Evolutionary conservation across 495 filamentous ascomycete species (phyloP), one percentile per base, ranked within the genome.

Genomic region (Penicillium tannophilum): DNA sequence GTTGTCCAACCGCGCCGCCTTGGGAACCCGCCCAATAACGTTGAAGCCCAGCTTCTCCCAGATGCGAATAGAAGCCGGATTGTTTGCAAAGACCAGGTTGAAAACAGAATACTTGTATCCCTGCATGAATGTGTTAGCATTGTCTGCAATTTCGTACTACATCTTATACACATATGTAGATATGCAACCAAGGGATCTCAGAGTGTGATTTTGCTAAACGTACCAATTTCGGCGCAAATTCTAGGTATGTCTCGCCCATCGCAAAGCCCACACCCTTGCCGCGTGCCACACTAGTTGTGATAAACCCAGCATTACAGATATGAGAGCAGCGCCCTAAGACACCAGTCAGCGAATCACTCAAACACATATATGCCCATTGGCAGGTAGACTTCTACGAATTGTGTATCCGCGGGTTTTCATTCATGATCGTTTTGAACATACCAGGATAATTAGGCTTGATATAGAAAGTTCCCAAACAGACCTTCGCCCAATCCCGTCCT

Each of bases 361-460:
- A 2, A 28, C 28, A 28, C 28, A 28, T 1, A 23, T 23, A 23
- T 23, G 20, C 20, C 20, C 20, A 23, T 2, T 23, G 20, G 2
- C 20, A 23, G 20, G 20, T 23, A 23, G 20, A 23, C 20, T 23
- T 23, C 20, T 23, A 23, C 2, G 20, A 23, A 28, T 28, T 28
- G 28, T 0, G 4, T 28, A 28, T 28, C 4, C 6, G 28, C 3
- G 28, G 6, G 28, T 4, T 7, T 7, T 28, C 28, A 23, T 23
- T 23, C 28, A 28, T 28, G 28, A 28, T 7, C 6, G 3, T 28
- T 20, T 41, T 54, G 65, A 81, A 91, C 63, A 86, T 79, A 72
- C 94, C 94, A 16, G 94, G 94, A 80, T 98, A 98, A 78, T 98
- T 98, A 39, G 94, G 93, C 78, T 97, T 97, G 70, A 96, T 86